phyloP scores from a whole-genome alignment of 768 basidiomycete species.

The Tricholoma bakamatsutake region DNA sequence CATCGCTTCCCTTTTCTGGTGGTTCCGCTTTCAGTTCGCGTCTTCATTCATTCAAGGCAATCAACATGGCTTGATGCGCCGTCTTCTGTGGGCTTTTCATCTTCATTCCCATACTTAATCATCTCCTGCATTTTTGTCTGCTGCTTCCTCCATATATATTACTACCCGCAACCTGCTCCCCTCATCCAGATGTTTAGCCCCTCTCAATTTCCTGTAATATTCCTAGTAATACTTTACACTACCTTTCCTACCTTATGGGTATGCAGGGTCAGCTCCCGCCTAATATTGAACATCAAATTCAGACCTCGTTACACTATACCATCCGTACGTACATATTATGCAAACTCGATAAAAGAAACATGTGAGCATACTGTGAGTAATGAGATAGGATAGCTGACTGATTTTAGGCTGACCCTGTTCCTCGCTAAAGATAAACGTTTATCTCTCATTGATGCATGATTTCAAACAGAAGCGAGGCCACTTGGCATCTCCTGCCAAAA shows the following conservation, averaged over 20 bases:
- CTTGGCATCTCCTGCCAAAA: not conserved
- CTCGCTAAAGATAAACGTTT: too few species aligned
- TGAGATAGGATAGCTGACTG: not conserved
- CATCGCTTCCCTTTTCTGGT: conserved; percentile 6
- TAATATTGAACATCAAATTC: conserved; percentile 15
- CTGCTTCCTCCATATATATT: conserved; percentile 14
- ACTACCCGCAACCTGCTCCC: conserved; percentile 9
- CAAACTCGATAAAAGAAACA: conserved; percentile 4
- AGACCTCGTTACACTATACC: conserved; percentile 13
- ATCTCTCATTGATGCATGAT: not conserved
- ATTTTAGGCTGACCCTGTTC: not conserved
- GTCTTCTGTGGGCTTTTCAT: conserved; percentile 20
- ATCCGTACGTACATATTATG: conserved; percentile 13
- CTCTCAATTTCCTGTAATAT: conserved; percentile 25
- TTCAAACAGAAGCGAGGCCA: not conserved
- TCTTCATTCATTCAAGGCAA: conserved; percentile 14
- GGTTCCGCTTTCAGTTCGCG: conserved; percentile 6
- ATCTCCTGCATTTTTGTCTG: conserved; percentile 19
- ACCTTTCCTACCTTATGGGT: conserved; percentile 10
- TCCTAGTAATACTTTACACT: conserved; percentile 23
- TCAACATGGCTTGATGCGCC: conserved; percentile 20
- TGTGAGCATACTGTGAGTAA: not conserved
- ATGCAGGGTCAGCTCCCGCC: conserved; percentile 17
- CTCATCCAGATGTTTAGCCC: not conserved
- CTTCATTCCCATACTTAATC: conserved; percentile 17